These are phyloP conservation scores for Venturia effusa DNA, from an alignment of 2,329 filamentous ascomycete genomes.

Conservation along the genomic window DNA sequence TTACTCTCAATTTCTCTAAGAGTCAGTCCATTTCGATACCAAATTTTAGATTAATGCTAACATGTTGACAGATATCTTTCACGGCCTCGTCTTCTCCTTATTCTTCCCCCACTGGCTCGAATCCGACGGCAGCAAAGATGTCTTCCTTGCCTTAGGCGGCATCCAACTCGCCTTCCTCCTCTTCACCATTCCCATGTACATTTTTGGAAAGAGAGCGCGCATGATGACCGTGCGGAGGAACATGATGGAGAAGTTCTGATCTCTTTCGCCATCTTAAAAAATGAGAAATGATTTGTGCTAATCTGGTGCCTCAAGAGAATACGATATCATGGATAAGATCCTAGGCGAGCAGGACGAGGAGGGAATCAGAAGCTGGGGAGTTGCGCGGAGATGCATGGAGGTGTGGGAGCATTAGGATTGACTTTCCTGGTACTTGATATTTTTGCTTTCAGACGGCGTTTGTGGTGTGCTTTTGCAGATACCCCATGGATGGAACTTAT, in stretches of 20 bases:
- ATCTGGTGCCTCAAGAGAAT: neutral
- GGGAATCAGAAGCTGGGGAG: neutral
- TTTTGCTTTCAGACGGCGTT: neutral
- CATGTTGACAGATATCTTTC: conserved; percentile 55
- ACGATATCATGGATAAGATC: neutral
- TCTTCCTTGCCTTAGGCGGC: conserved; percentile 73
- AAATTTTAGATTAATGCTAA: neutral
- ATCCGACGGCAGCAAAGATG: conserved; percentile 59
- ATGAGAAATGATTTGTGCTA: neutral
- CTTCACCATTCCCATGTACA: conserved; percentile 81
- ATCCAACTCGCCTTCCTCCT: conserved; percentile 71
- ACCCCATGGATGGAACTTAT: neutral
- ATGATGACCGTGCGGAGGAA: conserved; percentile 91
- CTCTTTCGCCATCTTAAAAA: neutral
- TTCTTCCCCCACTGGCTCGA: conserved; percentile 83
- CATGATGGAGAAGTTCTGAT: conserved; percentile 64
- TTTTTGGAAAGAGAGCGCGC: conserved; percentile 77
- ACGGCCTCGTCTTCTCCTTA: conserved; percentile 77
- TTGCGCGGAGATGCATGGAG: neutral
- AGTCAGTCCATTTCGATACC: conserved; percentile 35
- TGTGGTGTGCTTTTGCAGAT: neutral
- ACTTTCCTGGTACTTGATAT: neutral
- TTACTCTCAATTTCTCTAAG: conserved; percentile 90
- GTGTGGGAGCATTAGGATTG: neutral
- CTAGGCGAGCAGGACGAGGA: neutral